Base-by-base conservation (phyloP, 306 rosid genomes). In the Begonia fuchsioides region DNA sequence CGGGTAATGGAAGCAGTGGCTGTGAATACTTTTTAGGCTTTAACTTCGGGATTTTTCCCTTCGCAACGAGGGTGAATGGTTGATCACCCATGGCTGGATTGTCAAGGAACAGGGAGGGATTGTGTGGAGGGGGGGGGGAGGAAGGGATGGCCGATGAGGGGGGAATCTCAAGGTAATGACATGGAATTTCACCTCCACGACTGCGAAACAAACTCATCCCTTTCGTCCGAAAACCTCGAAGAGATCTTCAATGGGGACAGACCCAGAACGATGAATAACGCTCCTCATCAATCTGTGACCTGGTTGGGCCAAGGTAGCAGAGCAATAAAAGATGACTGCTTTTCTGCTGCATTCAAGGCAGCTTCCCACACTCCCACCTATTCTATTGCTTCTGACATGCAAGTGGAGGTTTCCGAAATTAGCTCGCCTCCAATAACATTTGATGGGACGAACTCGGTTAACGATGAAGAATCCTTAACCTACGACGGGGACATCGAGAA, bases 351-450 rank as follows among this genome's bases (percentile, higher is more conserved):
- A 0, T 69, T 54, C 8, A 66, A 73, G 9, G 55, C 57, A 3
- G 15, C 57, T 48, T 72, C 69, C n/a, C n/a, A n/a, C 40, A 79
- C 82, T 1, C 84, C 76, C 35, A 63, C 87, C 10, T 68, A 44
- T 58, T 92, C 96, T 53, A 76, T 92, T 45, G 96, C 98, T 50
- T 92, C 98, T 59, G 98, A 92, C 47, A 17, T 85, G 53, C 94
- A 92, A 67, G 98, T 92, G 38, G 98, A 85, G 71, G 78, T 82
- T 18, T 92, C 98, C 12, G 96, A 92, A 43, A 1, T 64, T 35
- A 87, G 87, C 43, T 85, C 98, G n/a, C 81, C 76, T 50, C 55
- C 94, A 13, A 63, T 71, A 44, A 74, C 79, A 38, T 45, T 66
- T 51, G 79, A 70, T 13, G 94, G 71, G 14, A 74, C 61, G 8